A percentile compares a stretch with the other conserved stretches of the same genome.
Conservation (phyloP, 2,329 filamentous ascomycete genomes). For the Sphaceloma murrayae region DNA sequence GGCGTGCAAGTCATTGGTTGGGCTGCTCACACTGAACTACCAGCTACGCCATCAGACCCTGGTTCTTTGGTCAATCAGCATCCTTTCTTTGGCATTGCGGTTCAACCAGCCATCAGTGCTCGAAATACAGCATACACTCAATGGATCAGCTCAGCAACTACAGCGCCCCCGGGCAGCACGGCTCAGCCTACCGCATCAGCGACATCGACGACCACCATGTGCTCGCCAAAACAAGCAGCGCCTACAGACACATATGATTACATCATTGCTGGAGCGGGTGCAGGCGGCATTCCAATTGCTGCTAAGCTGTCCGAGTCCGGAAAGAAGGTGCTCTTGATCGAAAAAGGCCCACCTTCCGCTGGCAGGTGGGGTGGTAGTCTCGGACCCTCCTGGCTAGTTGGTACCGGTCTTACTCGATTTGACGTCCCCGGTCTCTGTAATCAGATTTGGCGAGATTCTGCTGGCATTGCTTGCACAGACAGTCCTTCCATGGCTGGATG, state of each 20-base stretch:
- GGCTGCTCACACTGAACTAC: slow-evolving; percentile 9
- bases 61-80: slow-evolving; percentile 17
- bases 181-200: background rate
- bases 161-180: slow-evolving; percentile 58
- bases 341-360: slow-evolving; percentile 45
- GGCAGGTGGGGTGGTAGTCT: slow-evolving; percentile 54
- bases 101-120: slow-evolving; percentile 22
- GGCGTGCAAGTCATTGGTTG: slow-evolving; percentile 14
- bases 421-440: slow-evolving; percentile 64
- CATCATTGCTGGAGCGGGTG: slow-evolving; percentile 53
- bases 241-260: slow-evolving; percentile 49
- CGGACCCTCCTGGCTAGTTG: slow-evolving; percentile 52
- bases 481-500: slow-evolving; percentile 64
- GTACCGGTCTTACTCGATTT: slow-evolving; percentile 58
- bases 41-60: slow-evolving; percentile 6
- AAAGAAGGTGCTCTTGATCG: slow-evolving; percentile 52
- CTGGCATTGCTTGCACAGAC: slow-evolving; percentile 57
- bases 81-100: slow-evolving; percentile 9
- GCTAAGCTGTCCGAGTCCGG: slow-evolving; percentile 56
- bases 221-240: slow-evolving; percentile 25
- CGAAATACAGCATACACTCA: slow-evolving; percentile 5
- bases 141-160: slow-evolving; percentile 31
- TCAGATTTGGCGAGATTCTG: slow-evolving; percentile 52
- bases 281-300: slow-evolving; percentile 50
- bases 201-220: slow-evolving; percentile 16